phyloP scores from a whole-genome alignment of 805 yeast genomes.

The Candida tammaniensis region DNA sequence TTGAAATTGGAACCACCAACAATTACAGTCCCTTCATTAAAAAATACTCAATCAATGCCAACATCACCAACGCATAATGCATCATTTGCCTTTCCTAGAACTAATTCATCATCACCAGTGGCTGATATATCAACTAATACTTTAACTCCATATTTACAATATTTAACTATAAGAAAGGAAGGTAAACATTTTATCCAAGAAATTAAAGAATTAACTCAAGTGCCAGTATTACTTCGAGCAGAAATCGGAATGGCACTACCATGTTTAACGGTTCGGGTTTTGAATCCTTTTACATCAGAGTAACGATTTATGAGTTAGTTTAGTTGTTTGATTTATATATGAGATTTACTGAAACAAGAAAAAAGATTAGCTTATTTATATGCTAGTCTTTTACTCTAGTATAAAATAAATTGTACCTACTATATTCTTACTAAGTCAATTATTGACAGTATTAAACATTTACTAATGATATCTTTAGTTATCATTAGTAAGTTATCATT shows the following conservation, averaged over 20 bases:
- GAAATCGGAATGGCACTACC: constrained; percentile 96
- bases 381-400: no score
- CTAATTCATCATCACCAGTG: constrained; percentile 10
- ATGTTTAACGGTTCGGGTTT: constrained; percentile 84
- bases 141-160: constrained; percentile 56
- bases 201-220: constrained; percentile 68
- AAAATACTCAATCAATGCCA: constrained; percentile 23
- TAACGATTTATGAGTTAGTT: no score
- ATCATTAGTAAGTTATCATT: no score
- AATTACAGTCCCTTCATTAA: constrained; percentile 19
- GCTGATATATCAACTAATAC: constrained; percentile 20
- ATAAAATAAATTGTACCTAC: no score
- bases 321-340: no score
- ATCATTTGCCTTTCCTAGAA: constrained; percentile 19
- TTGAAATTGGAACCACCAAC: constrained; percentile 53
- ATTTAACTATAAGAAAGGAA: constrained; percentile 58
- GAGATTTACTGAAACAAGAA: no score
- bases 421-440: no score
- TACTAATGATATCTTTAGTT: no score
- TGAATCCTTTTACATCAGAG: constrained; percentile 79
- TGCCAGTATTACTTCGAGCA: constrained; percentile 84
- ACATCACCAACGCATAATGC: constrained; percentile 20
- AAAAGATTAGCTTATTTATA: no score
- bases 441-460: no score
- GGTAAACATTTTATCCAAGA: constrained; percentile 71